phyloP scores from a whole-genome alignment of 352 stramenopile genomes.

The Pythium oligandrum region DNA sequence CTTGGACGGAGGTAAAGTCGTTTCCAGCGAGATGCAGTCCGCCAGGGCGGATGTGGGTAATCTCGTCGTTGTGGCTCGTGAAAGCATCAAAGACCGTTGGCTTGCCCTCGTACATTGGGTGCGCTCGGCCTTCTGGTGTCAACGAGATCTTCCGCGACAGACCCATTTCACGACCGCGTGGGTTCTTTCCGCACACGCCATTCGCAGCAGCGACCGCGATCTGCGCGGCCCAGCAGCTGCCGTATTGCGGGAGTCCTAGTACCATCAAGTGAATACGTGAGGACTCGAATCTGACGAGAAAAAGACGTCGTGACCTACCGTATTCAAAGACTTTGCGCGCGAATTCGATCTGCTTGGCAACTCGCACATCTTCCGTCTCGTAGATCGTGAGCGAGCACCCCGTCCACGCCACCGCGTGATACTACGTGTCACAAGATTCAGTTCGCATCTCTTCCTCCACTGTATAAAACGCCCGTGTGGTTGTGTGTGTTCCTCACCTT shows the following conservation, averaged over 20 bases:
- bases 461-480: no score
- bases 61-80: constrained; percentile 80
- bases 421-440: constrained; percentile 18
- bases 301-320: constrained; percentile 20
- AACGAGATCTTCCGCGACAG: constrained; percentile 74
- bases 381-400: constrained; percentile 74
- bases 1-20: constrained; percentile 67
- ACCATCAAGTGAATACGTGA: not conserved
- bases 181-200: constrained; percentile 60
- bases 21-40: constrained; percentile 58
- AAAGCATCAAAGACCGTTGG: constrained; percentile 77
- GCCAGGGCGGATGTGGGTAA: constrained; percentile 64
- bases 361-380: constrained; percentile 43
- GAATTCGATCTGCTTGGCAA: constrained; percentile 74
- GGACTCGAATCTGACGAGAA: not conserved
- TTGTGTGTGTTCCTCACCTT: constrained; percentile 24
- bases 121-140: constrained; percentile 60
- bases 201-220: constrained; percentile 66
- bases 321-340: constrained; percentile 60
- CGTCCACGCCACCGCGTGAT: constrained; percentile 74
- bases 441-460: no score
- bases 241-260: constrained; percentile 64
- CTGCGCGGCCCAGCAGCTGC: constrained; percentile 79
- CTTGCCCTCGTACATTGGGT: constrained; percentile 82
- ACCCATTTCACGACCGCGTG: constrained; percentile 67